Evolutionary conservation across 2,329 filamentous ascomycete species (phyloP), one percentile per base, ranked within the genome.

Genomic region (Penicillium sp.): DNA sequence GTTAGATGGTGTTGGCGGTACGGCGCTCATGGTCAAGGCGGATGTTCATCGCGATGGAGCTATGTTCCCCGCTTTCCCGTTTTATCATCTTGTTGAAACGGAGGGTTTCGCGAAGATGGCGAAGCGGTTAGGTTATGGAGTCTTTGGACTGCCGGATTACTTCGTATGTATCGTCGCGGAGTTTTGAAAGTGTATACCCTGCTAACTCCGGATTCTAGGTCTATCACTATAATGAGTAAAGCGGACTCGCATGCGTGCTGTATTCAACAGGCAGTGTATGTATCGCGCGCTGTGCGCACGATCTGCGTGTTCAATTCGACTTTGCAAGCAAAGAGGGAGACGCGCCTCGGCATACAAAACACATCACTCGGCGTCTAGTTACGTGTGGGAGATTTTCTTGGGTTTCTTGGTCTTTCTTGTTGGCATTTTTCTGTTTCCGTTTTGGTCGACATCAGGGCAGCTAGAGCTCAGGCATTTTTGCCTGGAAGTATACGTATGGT

Each of bases 81-180:
- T 99, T 73, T 98, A 97, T 74, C 90, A 99, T 76, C 82, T 99
- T 60, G 96, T 99, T 61, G 95, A 99, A 81, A 98, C 95, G 0
- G 95, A 99, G 73, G 95, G 95, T 0, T 99, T 99, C 71, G 93
- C 95, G 18, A 96, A 94, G 79, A 99, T 99, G 95, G 93, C 93
- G 13, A 89, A 86, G 74, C 83, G 95, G 65, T 77, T 99, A 71
- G 92, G 92, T 50, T 97, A 92, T 88, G 83, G 89, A 61, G 85
- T 90, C 59, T 92, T 84, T 67, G 95, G 95, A n/a, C 79, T 98
- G 71, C 95, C 95, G 43, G 96, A 98, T 79, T 99, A 99, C 79
- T 93, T 94, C 83, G 95, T 97, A 79, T 74, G 40, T 35, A 18
- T 54, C 18, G 33, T 10, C 31, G 31, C 7, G 9, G 31, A 31